phyloP scores from a whole-genome alignment of 441 rosid species.

The Capsella rubella region DNA sequence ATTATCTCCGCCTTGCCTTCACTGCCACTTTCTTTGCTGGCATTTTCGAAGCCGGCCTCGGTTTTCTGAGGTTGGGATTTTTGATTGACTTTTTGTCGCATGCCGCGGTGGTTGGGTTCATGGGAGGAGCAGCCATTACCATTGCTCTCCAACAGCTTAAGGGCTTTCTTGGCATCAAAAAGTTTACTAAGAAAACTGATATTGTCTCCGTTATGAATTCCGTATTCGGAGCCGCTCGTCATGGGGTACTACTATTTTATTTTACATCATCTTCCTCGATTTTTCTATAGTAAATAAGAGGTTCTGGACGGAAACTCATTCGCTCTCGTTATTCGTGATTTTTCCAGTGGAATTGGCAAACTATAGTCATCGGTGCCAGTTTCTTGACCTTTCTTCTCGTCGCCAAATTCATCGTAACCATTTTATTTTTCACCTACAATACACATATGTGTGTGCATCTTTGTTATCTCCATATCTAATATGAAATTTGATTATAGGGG shows the following conservation, averaged over 20 bases:
- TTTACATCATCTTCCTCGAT: background rate
- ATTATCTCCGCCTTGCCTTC: constrained; percentile 74
- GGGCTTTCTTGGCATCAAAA: constrained; percentile 82
- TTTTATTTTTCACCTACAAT: background rate
- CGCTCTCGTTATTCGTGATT: background rate
- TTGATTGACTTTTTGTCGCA: constrained; percentile 93
- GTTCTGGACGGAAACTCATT: no score
- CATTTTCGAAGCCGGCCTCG: constrained; percentile 74
- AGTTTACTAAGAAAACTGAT: constrained; percentile 76
- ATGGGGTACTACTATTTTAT: constrained; percentile 59
- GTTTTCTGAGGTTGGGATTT: constrained; percentile 88
- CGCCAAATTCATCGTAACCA: constrained; percentile 72
- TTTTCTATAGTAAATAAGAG: background rate
- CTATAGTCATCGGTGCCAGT: constrained; percentile 74
- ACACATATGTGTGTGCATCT: constrained; percentile 5
- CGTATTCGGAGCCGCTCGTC: constrained; percentile 55
- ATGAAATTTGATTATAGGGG: constrained; percentile 56
- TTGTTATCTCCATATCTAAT: constrained; percentile 14
- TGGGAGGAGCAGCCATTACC: constrained; percentile 98
- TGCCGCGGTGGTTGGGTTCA: constrained; percentile 96
- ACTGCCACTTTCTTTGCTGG: constrained; percentile 98
- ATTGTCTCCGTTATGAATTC: constrained; percentile 82
- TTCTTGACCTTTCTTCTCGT: constrained; percentile 73
- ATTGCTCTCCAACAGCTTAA: constrained; percentile 96
- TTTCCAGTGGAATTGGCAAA: constrained; percentile 98